Percentiles rank a stretch among this genome's conserved stretches.
phyloP scores from a whole-genome alignment of 1,284 basidiomycete species.

The Pterula multifida region DNA sequence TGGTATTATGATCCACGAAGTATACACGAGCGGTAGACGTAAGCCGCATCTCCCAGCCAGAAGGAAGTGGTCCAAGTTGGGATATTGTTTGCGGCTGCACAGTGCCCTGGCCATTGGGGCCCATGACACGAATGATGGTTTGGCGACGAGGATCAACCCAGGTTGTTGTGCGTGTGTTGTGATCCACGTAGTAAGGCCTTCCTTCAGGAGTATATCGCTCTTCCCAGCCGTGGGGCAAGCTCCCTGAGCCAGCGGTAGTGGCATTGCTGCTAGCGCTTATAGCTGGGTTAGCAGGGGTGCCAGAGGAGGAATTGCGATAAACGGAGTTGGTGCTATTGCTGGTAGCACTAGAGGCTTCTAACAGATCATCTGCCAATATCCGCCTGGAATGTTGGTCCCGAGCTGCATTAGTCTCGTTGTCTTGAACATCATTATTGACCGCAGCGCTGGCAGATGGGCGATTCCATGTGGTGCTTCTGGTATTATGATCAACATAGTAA shows the following conservation, averaged over 20 bases:
- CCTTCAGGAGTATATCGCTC: constrained; percentile 93
- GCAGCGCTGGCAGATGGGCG: constrained; percentile 47
- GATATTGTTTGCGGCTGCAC: constrained; percentile 82
- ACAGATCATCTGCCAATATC: constrained; percentile 69
- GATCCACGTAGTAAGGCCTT: constrained; percentile 88
- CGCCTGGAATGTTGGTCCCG: constrained; percentile 71
- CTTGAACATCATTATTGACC: constrained; percentile 40
- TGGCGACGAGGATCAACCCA: constrained; percentile 93
- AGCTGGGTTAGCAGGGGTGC: constrained; percentile 22
- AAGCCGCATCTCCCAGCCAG: constrained; percentile 96
- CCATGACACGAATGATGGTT: constrained; percentile 84
- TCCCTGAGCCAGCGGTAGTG: constrained; percentile 72
- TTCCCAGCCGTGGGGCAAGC: constrained; percentile 88
- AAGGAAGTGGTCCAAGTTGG: constrained; percentile 84
- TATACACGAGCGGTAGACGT: constrained; percentile 90
- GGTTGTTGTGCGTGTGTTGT: constrained; percentile 90
- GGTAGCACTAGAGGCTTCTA: constrained; percentile 43
- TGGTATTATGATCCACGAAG: constrained; percentile 94
- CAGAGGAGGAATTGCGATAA: constrained; percentile 23
- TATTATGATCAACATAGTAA: constrained; percentile 92
- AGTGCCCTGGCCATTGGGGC: constrained; percentile 73
- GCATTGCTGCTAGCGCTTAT: constrained; percentile 39
- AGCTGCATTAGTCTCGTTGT: constrained; percentile 55
- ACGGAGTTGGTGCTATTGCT: constrained; percentile 18
- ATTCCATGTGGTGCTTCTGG: constrained; percentile 89